Percentiles rank a stretch among this genome's conserved stretches.
Conservation (phyloP, 2,329 filamentous ascomycete genomes). For the Aspergillus ochraceoroseus region DNA sequence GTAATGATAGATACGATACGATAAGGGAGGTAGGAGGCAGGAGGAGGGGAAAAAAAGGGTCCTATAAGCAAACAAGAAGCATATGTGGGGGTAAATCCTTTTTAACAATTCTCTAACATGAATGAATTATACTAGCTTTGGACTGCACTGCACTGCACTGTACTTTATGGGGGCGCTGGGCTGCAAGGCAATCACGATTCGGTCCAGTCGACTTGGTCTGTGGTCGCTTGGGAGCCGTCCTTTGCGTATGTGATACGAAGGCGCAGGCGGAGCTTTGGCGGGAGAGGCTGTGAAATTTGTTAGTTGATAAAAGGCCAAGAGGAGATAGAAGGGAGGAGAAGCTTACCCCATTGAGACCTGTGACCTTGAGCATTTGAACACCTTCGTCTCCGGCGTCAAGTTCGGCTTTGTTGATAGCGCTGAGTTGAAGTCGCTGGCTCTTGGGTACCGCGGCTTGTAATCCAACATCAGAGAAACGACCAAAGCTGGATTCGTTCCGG, state of each 20-base stretch:
- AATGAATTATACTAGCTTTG: slow-evolving; percentile 7
- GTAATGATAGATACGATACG: not conserved
- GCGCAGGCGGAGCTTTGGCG: slow-evolving; percentile 67
- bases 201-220: slow-evolving; percentile 95
- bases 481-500: slow-evolving; percentile 65
- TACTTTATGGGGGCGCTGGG: too few species aligned
- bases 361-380: slow-evolving; percentile 84
- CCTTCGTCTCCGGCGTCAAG: slow-evolving; percentile 74
- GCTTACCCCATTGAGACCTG: slow-evolving; percentile 83
- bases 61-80: too few species aligned
- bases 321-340: slow-evolving; percentile 2
- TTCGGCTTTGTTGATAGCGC: slow-evolving; percentile 79
- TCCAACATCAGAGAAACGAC: slow-evolving; percentile 66
- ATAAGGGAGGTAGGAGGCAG: too few species aligned
- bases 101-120: slow-evolving; percentile 5
- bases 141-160: too few species aligned
- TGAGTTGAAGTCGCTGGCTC: slow-evolving; percentile 86
- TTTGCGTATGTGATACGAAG: slow-evolving; percentile 77
- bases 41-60: too few species aligned
- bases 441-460: slow-evolving; percentile 95
- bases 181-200: slow-evolving; percentile 56
- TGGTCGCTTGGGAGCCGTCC: slow-evolving; percentile 63
- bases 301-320: slow-evolving; percentile 24
- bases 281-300: slow-evolving; percentile 56
- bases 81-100: too few species aligned